phyloP scores from a whole-genome alignment of 2,329 filamentous ascomycete genomes.

The Hymenoscyphus salicellus region DNA sequence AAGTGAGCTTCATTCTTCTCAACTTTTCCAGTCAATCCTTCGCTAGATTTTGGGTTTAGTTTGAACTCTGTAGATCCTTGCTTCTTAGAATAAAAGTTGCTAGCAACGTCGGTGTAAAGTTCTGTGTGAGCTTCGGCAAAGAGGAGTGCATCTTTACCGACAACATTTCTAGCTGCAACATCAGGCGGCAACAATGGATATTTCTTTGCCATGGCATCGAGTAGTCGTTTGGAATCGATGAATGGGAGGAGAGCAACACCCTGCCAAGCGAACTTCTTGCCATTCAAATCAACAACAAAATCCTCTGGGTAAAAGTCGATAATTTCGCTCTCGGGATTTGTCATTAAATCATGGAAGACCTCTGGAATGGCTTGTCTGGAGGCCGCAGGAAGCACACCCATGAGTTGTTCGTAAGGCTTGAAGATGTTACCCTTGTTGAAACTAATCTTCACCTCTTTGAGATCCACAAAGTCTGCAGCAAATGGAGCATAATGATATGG shows the following conservation, averaged over 20 bases:
- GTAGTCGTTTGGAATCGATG: constrained; percentile 84
- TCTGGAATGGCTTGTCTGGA: constrained; percentile 88
- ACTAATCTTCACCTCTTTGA: constrained; percentile 72
- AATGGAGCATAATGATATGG: constrained; percentile 98
- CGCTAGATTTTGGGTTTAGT: constrained; percentile 71
- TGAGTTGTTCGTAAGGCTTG: constrained; percentile 91
- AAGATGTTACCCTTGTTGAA: constrained; percentile 87
- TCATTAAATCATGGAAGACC: constrained; percentile 89
- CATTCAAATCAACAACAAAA: constrained; percentile 90
- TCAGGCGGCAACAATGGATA: constrained; percentile 76
- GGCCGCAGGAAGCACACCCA: constrained; percentile 93
- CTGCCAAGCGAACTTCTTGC: constrained; percentile 98
- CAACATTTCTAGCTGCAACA: constrained; percentile 73
- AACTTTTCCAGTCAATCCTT: constrained; percentile 75
- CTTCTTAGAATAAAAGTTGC: constrained; percentile 89
- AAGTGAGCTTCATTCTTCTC: constrained; percentile 81
- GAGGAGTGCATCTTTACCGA: constrained; percentile 78
- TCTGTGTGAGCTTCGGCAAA: constrained; percentile 76
- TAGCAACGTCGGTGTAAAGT: constrained; percentile 80
- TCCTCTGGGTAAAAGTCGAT: constrained; percentile 97
- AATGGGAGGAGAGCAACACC: constrained; percentile 91
- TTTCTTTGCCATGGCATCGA: constrained; percentile 77
- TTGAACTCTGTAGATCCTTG: constrained; percentile 64
- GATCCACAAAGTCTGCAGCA: constrained; percentile 85
- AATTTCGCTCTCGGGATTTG: constrained; percentile 80